phyloP scores from a whole-genome alignment of 495 filamentous ascomycete genomes.

The Hypoxylon perforatum region DNA sequence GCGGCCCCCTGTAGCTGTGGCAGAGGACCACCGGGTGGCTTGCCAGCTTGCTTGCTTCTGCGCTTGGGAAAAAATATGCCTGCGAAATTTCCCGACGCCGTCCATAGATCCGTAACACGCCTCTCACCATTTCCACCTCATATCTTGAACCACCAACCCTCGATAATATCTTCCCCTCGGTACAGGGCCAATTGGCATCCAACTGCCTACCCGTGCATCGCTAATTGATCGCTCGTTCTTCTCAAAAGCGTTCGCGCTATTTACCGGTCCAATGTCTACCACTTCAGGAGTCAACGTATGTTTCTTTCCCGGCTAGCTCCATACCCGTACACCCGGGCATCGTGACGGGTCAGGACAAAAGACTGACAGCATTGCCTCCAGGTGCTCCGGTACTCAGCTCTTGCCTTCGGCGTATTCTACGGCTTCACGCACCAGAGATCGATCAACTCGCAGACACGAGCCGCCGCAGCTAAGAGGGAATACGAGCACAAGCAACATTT shows the following conservation, averaged over 20 bases:
- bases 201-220: constrained; percentile 25
- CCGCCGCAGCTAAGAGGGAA: constrained; percentile 75
- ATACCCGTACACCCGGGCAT: constrained; percentile 27
- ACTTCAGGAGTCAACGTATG: constrained; percentile 73
- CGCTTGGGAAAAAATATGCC: constrained; percentile 32
- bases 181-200: constrained; percentile 44
- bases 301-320: constrained; percentile 19
- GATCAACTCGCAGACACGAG: constrained; percentile 73
- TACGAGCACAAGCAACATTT: constrained; percentile 87
- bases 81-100: constrained; percentile 46
- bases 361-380: constrained; percentile 53
- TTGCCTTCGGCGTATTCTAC: constrained; percentile 88
- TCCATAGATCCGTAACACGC: constrained; percentile 31
- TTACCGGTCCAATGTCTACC: constrained; percentile 60
- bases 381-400: constrained; percentile 95
- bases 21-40: constrained; percentile 7
- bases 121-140: constrained; percentile 21
- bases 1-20: neutral
- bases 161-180: constrained; percentile 37
- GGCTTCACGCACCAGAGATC: constrained; percentile 89
- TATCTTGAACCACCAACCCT: constrained; percentile 22
- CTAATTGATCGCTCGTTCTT: constrained; percentile 35
- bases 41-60: constrained; percentile 6
- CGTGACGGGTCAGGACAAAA: constrained; percentile 6
- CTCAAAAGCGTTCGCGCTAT: constrained; percentile 29